Conservation (phyloP, 192 early-diverging fungal species). For the Irineochytrium annulatum region DNA sequence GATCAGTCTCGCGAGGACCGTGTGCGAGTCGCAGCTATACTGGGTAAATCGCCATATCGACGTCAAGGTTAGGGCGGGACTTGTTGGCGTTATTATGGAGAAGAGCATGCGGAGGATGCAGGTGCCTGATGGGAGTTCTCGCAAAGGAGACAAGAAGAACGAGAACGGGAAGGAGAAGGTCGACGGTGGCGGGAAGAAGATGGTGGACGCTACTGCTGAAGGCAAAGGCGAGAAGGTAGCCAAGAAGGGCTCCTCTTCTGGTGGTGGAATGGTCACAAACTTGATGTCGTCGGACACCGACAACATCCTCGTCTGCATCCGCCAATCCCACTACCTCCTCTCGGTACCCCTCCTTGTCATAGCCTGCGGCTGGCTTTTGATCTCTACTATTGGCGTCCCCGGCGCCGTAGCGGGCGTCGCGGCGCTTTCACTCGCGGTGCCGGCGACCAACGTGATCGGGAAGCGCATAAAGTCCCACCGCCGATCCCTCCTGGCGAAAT, state of each 20-base stretch:
- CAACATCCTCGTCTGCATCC: constrained; percentile 22
- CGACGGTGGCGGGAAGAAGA: no score
- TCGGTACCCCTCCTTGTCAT: constrained; percentile 20
- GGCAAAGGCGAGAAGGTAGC: no score
- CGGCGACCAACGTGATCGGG: constrained; percentile 12
- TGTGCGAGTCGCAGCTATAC: constrained; percentile 22
- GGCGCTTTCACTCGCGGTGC: constrained; percentile 17
- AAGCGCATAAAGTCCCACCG: constrained; percentile 8
- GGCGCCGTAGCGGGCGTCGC: constrained; percentile 20
- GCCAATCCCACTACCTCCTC: constrained; percentile 22
- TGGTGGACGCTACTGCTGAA: neutral
- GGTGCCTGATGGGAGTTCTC: neutral
- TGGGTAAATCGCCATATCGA: constrained; percentile 24
- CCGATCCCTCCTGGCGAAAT: constrained; percentile 11
- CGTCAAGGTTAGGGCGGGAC: constrained; percentile 1
- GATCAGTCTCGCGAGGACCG: constrained; percentile 9
- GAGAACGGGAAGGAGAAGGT: no score
- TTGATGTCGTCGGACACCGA: constrained; percentile 24
- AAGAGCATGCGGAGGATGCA: constrained; percentile 16
- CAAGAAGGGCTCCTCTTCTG: no score
- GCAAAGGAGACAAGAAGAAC: no score
- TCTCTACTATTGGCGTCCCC: constrained; percentile 8
- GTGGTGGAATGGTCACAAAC: constrained; percentile 18
- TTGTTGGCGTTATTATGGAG: constrained; percentile 13
- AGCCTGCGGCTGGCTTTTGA: constrained; percentile 10